A percentile compares a stretch with the other conserved stretches of the same genome.
These are phyloP conservation scores for Hydrangea macrophylla DNA, from an alignment of 148 eudicot genomes.

Conservation along the genomic window DNA sequence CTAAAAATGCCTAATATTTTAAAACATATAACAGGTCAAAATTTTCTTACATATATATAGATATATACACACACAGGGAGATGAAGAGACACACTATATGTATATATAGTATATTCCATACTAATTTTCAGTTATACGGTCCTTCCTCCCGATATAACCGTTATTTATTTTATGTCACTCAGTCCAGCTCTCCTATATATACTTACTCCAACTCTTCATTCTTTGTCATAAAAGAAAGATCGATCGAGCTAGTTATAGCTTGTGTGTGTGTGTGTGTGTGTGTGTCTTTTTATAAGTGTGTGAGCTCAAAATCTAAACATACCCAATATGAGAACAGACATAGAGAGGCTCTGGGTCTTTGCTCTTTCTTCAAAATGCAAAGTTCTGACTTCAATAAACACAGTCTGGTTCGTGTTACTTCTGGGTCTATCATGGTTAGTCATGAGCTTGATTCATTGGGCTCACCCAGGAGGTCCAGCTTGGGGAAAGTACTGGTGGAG, in stretches of 20 bases:
- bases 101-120: no score
- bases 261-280: not conserved
- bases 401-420: constrained; percentile 10
- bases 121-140: constrained; percentile 12
- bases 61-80: no score
- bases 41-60: no score
- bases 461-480: constrained; percentile 75
- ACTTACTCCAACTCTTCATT: constrained; percentile 12
- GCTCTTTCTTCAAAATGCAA: constrained; percentile 52
- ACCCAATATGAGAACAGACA: constrained; percentile 29
- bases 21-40: no score
- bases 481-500: constrained; percentile 53
- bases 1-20: no score
- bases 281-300: not conserved
- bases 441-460: constrained; percentile 55
- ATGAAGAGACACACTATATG: no score
- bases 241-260: not conserved
- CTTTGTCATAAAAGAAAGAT: constrained; percentile 14
- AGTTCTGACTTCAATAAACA: constrained; percentile 27
- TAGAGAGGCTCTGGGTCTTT: constrained; percentile 58
- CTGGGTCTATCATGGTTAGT: constrained; percentile 29
- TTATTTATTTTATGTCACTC: not conserved
- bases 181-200: constrained; percentile 8
- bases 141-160: constrained; percentile 1
- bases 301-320: not conserved